Evolutionary conservation across 1,284 basidiomycete genomes (phyloP), one percentile per base, ranked within the genome.

Genomic region (Rhodotorula sp.): DNA sequence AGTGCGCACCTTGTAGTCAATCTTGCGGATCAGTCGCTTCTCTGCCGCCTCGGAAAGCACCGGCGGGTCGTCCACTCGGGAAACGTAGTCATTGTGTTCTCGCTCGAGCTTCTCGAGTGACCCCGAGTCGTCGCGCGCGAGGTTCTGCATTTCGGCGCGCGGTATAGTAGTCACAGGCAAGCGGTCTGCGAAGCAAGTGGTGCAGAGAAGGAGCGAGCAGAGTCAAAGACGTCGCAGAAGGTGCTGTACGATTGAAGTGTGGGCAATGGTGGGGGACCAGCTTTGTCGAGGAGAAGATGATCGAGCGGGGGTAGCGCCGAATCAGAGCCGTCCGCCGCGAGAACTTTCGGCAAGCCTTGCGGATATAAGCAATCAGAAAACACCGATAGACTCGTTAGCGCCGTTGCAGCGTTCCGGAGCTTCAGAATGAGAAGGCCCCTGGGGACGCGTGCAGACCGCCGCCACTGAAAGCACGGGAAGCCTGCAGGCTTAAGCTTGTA

Each of bases 1-100:
- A n/a, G 6, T 1, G 18, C 60, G 60, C 65, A 74, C 73, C 65
- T 70, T 74, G 56, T 28, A 66, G 69, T 76, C 74, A 38, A 76
- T 73, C 63, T 70, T 71, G 28, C 74, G 60, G 3, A 73, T 31
- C 16, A 76, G 60, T 14, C 48, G 52, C 55, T 71, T 73, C 67
- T 76, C 71, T 43, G 67, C 68, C 21, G 47, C 65, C 12, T 62
- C 54, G 12, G 68, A 50, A 3, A 67, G 43, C 3, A 6, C 16
- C 19, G 60, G 47, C 15, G 1, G 47, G 21, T 57, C 64, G 43
- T 28, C 38, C 16, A n/a, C 49, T 16, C 19, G 18, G 38, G 7
- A 10, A 16, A 43, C 58, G 28, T 34, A 55, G 16, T 62, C 63
- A n/a, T 49, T 19, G 19, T 62, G 59, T 15, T 58, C 26, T 5